Evolutionary conservation across 2,329 filamentous ascomycete genomes (phyloP).

Genomic region (Scytalidium sp.): DNA sequence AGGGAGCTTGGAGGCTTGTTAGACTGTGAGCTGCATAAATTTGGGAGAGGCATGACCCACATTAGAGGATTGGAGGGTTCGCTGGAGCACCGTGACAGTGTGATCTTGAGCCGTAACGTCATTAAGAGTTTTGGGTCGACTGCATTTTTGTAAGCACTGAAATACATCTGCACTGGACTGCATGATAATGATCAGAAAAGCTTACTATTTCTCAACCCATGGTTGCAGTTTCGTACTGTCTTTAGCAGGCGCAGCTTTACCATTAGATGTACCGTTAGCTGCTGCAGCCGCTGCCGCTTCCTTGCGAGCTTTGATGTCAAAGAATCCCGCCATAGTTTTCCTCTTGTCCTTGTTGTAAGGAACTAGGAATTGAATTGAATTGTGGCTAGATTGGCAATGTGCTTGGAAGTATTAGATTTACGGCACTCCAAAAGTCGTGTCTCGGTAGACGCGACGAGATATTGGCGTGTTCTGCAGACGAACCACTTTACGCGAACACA

Average conservation of each 20-base stretch:
- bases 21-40: slow-evolving; percentile 6
- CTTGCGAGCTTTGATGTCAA: slow-evolving; percentile 90
- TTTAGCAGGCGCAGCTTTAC: slow-evolving; percentile 63
- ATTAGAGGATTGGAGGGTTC: slow-evolving; percentile 92
- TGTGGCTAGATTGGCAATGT: not conserved
- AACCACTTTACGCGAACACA: slow-evolving; percentile 14
- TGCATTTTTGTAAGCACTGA: slow-evolving; percentile 39
- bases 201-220: slow-evolving; percentile 99
- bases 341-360: not conserved
- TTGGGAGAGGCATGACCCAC: slow-evolving; percentile 40
- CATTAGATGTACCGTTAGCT: slow-evolving; percentile 56
- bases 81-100: slow-evolving; percentile 86
- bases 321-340: slow-evolving; percentile 79
- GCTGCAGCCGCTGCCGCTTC: slow-evolving; percentile 68
- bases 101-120: slow-evolving; percentile 98
- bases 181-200: slow-evolving; percentile 2
- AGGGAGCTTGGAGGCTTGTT: slow-evolving; percentile 60
- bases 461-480: slow-evolving; percentile 5
- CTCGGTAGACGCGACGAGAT: not conserved
- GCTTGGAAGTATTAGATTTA: not conserved
- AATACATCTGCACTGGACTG: not conserved
- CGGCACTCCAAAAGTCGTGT: not conserved
- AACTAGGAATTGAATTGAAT: not conserved
- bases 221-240: slow-evolving; percentile 71
- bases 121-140: slow-evolving; percentile 86